Conservation (phyloP, 345 rosid genomes). For the Eucalyptus microcorys region DNA sequence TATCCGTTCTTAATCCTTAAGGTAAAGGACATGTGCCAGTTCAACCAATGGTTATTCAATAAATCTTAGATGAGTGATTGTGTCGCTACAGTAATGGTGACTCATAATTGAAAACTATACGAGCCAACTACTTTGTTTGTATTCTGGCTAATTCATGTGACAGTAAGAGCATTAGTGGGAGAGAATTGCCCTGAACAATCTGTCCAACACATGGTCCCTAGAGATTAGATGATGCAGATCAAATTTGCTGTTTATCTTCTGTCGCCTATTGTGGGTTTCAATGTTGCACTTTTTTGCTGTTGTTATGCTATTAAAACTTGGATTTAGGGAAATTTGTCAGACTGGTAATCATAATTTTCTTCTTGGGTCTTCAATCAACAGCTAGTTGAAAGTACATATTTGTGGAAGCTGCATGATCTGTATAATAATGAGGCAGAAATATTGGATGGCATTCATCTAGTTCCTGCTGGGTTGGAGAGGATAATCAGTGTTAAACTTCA, state of each 20-base stretch:
- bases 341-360: not conserved
- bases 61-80: not conserved
- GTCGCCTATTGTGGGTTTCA: not conserved
- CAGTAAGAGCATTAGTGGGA: not conserved
- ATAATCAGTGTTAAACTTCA: conserved; percentile 38
- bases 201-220: not conserved
- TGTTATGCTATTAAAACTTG: not conserved
- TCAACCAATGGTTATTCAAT: not conserved
- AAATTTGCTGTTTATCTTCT: not conserved
- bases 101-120: not conserved
- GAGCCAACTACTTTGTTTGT: not conserved
- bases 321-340: not conserved
- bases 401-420: conserved; percentile 62
- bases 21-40: not conserved
- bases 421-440: conserved; percentile 34
- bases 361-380: not conserved
- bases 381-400: conserved; percentile 70
- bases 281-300: not conserved
- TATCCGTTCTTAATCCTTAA: not conserved
- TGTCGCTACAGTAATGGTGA: not conserved
- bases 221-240: not conserved
- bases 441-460: conserved; percentile 50
- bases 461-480: conserved; percentile 45
- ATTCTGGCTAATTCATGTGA: not conserved
- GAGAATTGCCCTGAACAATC: not conserved